phyloP scores from a whole-genome alignment of 768 basidiomycete genomes.

The Agaricus subrufescens region DNA sequence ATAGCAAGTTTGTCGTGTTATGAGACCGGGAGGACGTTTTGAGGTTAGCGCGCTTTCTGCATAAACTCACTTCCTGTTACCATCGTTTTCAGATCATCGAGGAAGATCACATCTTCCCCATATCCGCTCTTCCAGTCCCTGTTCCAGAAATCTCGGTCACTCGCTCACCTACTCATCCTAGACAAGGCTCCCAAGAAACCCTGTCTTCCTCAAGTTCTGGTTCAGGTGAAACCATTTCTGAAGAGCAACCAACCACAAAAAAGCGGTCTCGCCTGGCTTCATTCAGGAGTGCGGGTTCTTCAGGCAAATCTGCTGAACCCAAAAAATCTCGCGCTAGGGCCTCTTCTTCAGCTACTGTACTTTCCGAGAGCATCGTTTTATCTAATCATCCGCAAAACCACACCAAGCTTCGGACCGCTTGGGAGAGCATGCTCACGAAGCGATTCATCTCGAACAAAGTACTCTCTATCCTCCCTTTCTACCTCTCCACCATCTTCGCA shows the following conservation, averaged over 20 bases:
- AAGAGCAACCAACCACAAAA: constrained; percentile 14
- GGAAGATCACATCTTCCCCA: constrained; percentile 71
- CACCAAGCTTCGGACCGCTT: constrained; percentile 52
- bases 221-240: background rate
- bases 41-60: constrained; percentile 42
- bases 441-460: constrained; percentile 52
- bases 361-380: background rate
- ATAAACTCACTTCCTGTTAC: constrained; percentile 2
- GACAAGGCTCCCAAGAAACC: constrained; percentile 1
- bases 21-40: constrained; percentile 55
- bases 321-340: background rate
- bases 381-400: constrained; percentile 54
- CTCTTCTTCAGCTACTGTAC: background rate
- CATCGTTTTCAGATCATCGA: constrained; percentile 50
- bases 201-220: constrained; percentile 11
- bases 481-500: constrained; percentile 54
- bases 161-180: constrained; percentile 14
- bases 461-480: constrained; percentile 61
- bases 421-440: constrained; percentile 61
- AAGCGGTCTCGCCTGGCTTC: constrained; percentile 9
- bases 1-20: constrained; percentile 65
- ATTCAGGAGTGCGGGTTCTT: background rate
- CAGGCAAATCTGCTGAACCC: background rate
- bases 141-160: constrained; percentile 13
- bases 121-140: constrained; percentile 20